These are phyloP conservation scores for Amaranthus tricolor DNA, from an alignment of 179 eudicot genomes.

Conservation along the genomic window DNA sequence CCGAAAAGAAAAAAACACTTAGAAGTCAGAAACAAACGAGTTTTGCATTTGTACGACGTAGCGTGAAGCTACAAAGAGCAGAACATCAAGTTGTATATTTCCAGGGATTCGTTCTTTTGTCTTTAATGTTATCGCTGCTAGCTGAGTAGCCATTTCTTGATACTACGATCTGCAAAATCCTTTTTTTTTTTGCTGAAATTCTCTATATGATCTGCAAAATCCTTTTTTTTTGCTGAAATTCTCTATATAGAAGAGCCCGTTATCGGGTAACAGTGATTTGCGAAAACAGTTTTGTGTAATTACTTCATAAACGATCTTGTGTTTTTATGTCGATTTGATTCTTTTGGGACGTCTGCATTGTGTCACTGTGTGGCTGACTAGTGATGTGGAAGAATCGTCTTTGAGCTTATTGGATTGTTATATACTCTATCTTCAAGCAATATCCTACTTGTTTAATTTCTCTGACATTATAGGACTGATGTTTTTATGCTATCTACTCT, in stretches of 20 bases:
- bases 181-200: background rate
- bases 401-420: no score
- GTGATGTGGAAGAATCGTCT: no score
- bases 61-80: constrained; percentile 9
- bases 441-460: no score
- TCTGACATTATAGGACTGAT: no score
- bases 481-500: no score
- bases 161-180: background rate
- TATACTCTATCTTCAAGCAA: no score
- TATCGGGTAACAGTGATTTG: background rate
- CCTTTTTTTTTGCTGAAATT: no score
- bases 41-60: constrained; percentile 15
- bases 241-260: no score
- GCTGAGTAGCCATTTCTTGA: constrained; percentile 4
- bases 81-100: constrained; percentile 8
- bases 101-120: background rate
- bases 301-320: background rate
- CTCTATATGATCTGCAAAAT: background rate
- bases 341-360: background rate
- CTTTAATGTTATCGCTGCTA: constrained; percentile 4
- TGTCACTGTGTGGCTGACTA: background rate
- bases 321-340: background rate
- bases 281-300: background rate
- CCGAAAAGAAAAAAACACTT: no score
- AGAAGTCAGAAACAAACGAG: background rate